Base-by-base conservation (phyloP, 2,329 filamentous ascomycete genomes). In the Xylaria sp. region DNA sequence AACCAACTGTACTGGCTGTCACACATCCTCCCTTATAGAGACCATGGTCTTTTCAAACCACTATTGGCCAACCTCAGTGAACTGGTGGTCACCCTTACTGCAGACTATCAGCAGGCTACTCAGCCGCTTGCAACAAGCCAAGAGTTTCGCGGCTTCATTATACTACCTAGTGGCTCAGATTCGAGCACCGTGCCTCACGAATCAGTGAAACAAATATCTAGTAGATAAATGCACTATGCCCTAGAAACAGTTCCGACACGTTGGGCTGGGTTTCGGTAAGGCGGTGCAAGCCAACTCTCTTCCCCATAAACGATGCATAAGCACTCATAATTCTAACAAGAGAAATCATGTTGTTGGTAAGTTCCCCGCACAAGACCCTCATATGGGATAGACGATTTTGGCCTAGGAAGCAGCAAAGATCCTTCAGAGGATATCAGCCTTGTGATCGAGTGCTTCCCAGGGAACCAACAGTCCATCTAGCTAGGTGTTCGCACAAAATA, bases 51-150 rank as follows among this genome's bases (percentile, higher is more conserved):
- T 13, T 41, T 51, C 18, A 12, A 31, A 20, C 48, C 18, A 28
- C 54, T 15, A 64, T 64, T 67, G 65, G 65, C 28, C 15, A 18
- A 60, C 18, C 20, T 41, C 5, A 25, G 18, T 18, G 20, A 56
- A 43, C 48, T n/a, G 48, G 31, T 52, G 25, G 46, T 33, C 48
- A 55, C 54, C 54, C 49, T 56, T 39, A 59, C 33, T 3, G 23
- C 41, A 46, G 15, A 18, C 20, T 20, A 23, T 18, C 25, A 46
- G n/a, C 23, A 56, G 9, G 3, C 31, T n/a, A 43, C 31, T 49
- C 23, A 43, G 46, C 31, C 54, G 46, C 46, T 39, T 23, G 15
- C 18, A 23, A 15, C 54, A 3, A 62, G 33, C 25, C 33, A 58
- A 23, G 39, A 13, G 13, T 20, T 18, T 13, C 15, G n/a, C 23